Evolutionary conservation across 495 filamentous ascomycete genomes (phyloP), one percentile per base, ranked within the genome.

Genomic region (Clohesyomyces aquaticus): DNA sequence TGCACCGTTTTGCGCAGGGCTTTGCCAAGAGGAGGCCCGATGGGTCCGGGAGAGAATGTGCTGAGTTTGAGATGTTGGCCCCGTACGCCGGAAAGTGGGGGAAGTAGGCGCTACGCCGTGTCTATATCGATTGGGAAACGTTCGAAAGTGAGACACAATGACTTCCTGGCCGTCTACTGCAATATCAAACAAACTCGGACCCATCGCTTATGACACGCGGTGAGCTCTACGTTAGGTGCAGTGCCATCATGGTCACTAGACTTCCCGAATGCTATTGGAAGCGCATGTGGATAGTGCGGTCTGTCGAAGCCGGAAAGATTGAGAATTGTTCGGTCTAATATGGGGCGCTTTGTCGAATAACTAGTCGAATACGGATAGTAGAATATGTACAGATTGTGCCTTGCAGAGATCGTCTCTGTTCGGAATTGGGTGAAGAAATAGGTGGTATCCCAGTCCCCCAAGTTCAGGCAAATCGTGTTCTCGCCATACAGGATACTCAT

Each of bases 401-500:
- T 41, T 9, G 35, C 35, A 41, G 35, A 9, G 9, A 41, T 9
- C 35, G 35, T 41, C 35, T 41, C 35, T 9, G 35, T 9, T 9
- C 35, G 35, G n/a, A 41, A n/a, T n/a, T n/a, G 35, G 35, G n/a
- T 9, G 35, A 41, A 41, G 35, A 9, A 41, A 41, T 41, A 9
- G 35, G 35, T 41, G 10, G 46, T 9, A 19, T 22, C 8, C 19
- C 21, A 19, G 46, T 14, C 46, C 46, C 46, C 10, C 19, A 21
- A 11, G 21, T 49, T 49, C 12, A 49, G 9, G 46, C 46, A 49
- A 19, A 49, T 49, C 8, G 46, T 49, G 46, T 49, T 49, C 46
- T 49, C 46, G 10, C 46, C 46, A 22, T 49, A 49, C 11, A 49
- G 21, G 10, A 49, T 22, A 9, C 21, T 49, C 12, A 19, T 49